Evolutionary conservation across 2,329 filamentous ascomycete species (phyloP), one percentile per base, ranked within the genome.

Genomic region (Talaromyces sp.): DNA sequence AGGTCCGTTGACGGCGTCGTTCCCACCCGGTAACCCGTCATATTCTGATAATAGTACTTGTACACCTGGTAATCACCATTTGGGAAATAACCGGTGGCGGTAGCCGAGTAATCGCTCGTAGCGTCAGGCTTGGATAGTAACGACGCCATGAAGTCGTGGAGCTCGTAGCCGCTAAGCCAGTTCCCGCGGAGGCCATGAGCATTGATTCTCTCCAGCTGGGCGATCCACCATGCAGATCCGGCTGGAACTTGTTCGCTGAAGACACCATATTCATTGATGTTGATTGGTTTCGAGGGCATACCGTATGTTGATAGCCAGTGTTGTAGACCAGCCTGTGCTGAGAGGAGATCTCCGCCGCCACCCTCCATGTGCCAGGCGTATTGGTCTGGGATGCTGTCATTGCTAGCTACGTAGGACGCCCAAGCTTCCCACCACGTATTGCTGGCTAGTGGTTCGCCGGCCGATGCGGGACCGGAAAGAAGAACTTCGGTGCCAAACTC

Each of bases 211-310:
- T 84, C 82, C 1, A 84, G 76, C 27, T 79, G 80, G 1, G 78
- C 70, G 39, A 85, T 81, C 73, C 78, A 84, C 74, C 77, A 84
- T 0, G 77, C 82, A 0, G 77, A 72, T 4, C 73, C 75, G 0
- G 77, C 71, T 0, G 82, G 78, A 9, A 78, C 73, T 62, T 84
- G 79, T 67, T 84, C 79, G 7, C 67, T 67, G 22, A 69, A 73
- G 1, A 69, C 70, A 3, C 73, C 82, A 67, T 85, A 85, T 67
- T 85, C 83, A 67, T 85, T 84, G 69, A 84, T 77, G 66, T 83
- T 81, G 41, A 83, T 73, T 0, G 73, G 72, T 3, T 72, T 71
- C 0, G 72, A 67, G 9, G 78, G 75, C 0, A 80, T 71, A 11
- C 66, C 69, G 66, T 79, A 70, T 8, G 65, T 63, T 5, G 65